These are phyloP conservation scores for Fragaria ananassa DNA, from an alignment of 306 rosid species.

Conservation along the genomic window DNA sequence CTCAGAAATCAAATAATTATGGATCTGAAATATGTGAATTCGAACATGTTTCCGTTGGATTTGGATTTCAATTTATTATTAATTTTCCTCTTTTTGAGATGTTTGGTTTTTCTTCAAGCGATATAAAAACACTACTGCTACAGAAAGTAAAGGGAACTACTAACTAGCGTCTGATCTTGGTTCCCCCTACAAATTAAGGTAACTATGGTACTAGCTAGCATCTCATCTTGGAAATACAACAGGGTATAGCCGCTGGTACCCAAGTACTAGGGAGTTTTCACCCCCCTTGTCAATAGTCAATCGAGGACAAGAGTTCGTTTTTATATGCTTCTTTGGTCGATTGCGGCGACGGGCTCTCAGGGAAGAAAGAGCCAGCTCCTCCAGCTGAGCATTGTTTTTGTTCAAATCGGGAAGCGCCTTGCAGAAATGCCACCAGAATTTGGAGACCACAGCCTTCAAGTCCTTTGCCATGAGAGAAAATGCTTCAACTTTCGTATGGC, in stretches of 20 bases:
- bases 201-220: neutral
- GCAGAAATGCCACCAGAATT: neutral
- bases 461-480: neutral
- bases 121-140: neutral
- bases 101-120: neutral
- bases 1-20: constrained; percentile 11
- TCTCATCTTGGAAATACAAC: neutral
- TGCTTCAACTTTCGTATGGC: constrained; percentile 42
- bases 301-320: neutral
- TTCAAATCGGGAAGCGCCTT: neutral
- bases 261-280: neutral
- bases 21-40: neutral
- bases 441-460: neutral
- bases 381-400: neutral
- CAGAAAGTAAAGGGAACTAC: neutral
- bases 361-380: neutral
- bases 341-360: neutral
- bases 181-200: neutral
- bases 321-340: neutral
- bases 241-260: neutral
- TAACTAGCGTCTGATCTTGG: no score
- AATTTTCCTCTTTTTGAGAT: neutral
- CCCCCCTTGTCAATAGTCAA: neutral
- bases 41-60: no score
- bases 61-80: neutral